A percentile compares a stretch with the other conserved stretches of the same genome.
Conservation (phyloP, 176 grass and related monocot genomes). For the Avena insularis region DNA sequence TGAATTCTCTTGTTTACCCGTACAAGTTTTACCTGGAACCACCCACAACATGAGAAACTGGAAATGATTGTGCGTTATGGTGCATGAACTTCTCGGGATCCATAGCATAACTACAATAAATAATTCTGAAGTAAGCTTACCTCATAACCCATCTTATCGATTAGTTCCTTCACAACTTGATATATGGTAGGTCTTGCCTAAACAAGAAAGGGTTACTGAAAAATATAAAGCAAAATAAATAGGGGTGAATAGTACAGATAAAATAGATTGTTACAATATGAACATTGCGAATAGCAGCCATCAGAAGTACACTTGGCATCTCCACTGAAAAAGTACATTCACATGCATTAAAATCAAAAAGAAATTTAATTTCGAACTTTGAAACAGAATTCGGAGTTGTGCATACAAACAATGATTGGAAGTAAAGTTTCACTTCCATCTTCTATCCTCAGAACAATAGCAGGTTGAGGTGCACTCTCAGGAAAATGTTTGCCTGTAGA, state of each 20-base stretch:
- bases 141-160: slow-evolving; percentile 84
- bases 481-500: slow-evolving; percentile 75
- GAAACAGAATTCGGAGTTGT: slow-evolving; percentile 32
- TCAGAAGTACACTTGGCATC: slow-evolving; percentile 89
- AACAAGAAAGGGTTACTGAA: slow-evolving; percentile 28
- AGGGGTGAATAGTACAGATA: neutral
- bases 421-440: slow-evolving; percentile 91
- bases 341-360: slow-evolving; percentile 21
- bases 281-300: slow-evolving; percentile 95
- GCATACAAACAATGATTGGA: slow-evolving; percentile 96
- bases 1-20: slow-evolving; percentile 88
- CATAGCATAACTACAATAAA: neutral
- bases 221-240: slow-evolving; percentile 12
- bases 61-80: neutral
- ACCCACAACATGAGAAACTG: slow-evolving; percentile 13
- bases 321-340: slow-evolving; percentile 68
- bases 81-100: neutral
- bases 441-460: slow-evolving; percentile 94
- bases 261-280: slow-evolving; percentile 77
- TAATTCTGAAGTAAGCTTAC: slow-evolving; percentile 47
- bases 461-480: slow-evolving; percentile 83
- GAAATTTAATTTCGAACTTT: neutral
- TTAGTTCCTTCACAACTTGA: slow-evolving; percentile 88
- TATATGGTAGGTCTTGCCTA: slow-evolving; percentile 92
- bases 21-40: slow-evolving; percentile 79